A percentile compares a stretch with the other conserved stretches of the same genome.
These are phyloP conservation scores for Hysterangium stoloniferum DNA, from an alignment of 768 basidiomycete genomes.

Conservation along the genomic window DNA sequence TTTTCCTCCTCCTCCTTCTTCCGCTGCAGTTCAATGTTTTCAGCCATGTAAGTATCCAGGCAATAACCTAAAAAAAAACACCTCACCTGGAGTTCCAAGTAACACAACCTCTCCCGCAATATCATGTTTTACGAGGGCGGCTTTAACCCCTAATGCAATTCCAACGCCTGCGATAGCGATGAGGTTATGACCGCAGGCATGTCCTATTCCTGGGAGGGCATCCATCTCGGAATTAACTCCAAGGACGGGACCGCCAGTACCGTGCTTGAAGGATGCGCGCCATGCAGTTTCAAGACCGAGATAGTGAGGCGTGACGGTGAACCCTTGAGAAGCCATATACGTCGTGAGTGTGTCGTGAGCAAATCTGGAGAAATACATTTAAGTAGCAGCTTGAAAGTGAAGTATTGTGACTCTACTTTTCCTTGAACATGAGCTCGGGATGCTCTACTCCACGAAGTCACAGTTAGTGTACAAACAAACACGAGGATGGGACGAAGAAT, in stretches of 20 bases:
- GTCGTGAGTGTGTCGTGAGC: constrained; percentile 63
- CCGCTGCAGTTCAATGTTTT: constrained; percentile 38
- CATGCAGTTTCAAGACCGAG: constrained; percentile 62
- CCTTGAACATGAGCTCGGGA: constrained; percentile 62
- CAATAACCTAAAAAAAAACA: not conserved
- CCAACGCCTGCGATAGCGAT: constrained; percentile 73
- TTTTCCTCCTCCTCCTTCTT: constrained; percentile 76
- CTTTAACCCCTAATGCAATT: constrained; percentile 58
- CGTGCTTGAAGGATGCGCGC: constrained; percentile 58
- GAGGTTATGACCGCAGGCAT: constrained; percentile 67
- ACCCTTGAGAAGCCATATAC: constrained; percentile 62
- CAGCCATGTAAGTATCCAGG: not conserved
- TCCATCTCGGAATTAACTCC: constrained; percentile 83
- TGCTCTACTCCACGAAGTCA: constrained; percentile 36
- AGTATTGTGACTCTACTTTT: constrained; percentile 38
- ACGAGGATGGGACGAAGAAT: not conserved
- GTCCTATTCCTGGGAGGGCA: constrained; percentile 36
- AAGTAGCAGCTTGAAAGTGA: constrained; percentile 1
- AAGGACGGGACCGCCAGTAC: constrained; percentile 58
- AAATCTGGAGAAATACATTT: constrained; percentile 34
- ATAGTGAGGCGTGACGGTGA: constrained; percentile 52
- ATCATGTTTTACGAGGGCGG: constrained; percentile 50
- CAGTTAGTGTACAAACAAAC: not conserved
- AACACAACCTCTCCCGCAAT: constrained; percentile 64
- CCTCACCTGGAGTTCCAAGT: constrained; percentile 67